Base-by-base conservation (phyloP, 75 land plant genomes). In the Selaginella moellendorffii region DNA sequence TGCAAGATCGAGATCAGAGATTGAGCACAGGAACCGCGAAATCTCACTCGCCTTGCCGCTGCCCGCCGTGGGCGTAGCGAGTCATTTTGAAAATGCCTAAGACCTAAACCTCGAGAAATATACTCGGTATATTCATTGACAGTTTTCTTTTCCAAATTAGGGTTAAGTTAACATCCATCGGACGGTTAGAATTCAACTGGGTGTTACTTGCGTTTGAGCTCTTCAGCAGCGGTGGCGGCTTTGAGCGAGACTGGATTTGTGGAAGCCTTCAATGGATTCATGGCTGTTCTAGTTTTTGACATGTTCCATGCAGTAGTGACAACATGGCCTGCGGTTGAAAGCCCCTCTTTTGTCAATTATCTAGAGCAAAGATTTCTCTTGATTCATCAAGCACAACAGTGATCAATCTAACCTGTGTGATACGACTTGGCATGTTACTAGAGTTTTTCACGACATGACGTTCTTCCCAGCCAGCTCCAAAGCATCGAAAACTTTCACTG, bases 41-140 rank as follows among this genome's bases (percentile, higher is more conserved):
- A n/a, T n/a, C n/a, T 1, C 0, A 54, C 28, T 54, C 54, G 85
- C 97, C 85, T 95, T 95, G 27, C 99, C 99, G 66, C 96, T 89
- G 52, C 99, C 99, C 1, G 96, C 99, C 36, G 99, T 95, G 99
- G 46, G 99, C 99, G 65, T 89, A 95, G 28, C 99, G 65, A 54
- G 73, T 63, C 73, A 71, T 71, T 36, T 36, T 5, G n/a, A n/a
- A n/a, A n/a, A n/a, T n/a, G n/a, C n/a, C n/a, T n/a, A n/a, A n/a
- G n/a, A n/a, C n/a, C n/a, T n/a, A n/a, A n/a, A n/a, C n/a, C n/a
- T n/a, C n/a, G n/a, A n/a, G n/a, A n/a, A n/a, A n/a, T n/a, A n/a
- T n/a, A n/a, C n/a, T n/a, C n/a, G n/a, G n/a, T n/a, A n/a, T n/a
- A n/a, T n/a, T n/a, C n/a, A n/a, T n/a, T n/a, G n/a, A n/a, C n/a